Percentiles rank a stretch among this genome's conserved stretches.
Conservation (phyloP, 257 asterid species). For the Rubia yunnanensis region DNA sequence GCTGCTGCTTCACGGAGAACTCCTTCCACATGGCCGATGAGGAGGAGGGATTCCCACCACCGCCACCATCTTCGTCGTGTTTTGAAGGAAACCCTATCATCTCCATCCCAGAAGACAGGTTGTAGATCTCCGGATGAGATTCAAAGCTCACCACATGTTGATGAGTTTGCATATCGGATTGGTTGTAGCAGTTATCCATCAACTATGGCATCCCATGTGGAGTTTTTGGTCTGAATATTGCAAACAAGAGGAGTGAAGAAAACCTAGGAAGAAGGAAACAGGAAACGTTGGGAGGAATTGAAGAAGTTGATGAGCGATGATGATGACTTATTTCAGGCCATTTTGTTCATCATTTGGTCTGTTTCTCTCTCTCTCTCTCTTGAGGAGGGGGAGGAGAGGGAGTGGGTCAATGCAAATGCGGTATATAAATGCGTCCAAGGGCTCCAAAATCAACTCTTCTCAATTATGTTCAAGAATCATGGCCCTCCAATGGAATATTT, state of each 20-base stretch:
- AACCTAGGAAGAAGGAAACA: conserved; percentile 38
- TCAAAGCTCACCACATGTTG: conserved; percentile 15
- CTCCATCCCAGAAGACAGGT: conserved; percentile 43
- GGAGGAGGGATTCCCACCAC: neutral
- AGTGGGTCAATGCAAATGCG: conserved; percentile 42
- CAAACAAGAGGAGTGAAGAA: conserved; percentile 26
- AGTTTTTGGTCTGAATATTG: too few species aligned
- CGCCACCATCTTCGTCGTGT: neutral
- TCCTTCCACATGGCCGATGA: conserved; percentile 35
- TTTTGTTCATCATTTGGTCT: conserved; percentile 26
- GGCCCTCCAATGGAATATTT: conserved; percentile 17
- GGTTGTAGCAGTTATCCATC: conserved; percentile 21
- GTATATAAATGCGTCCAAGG: conserved; percentile 41
- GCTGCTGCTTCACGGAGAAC: conserved; percentile 26
- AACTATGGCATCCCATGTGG: too few species aligned
- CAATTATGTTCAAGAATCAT: conserved; percentile 31
- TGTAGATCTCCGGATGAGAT: conserved; percentile 49
- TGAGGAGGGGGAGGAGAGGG: conserved; percentile 6
- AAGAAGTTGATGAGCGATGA: conserved; percentile 29
- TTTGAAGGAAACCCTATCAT: conserved; percentile 60
- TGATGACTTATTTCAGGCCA: neutral
- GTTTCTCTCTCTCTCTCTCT: conserved; percentile 20
- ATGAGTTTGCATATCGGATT: conserved; percentile 27
- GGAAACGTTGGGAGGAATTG: conserved; percentile 4
- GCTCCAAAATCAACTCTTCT: conserved; percentile 24